Base-by-base conservation (phyloP, 2,329 filamentous ascomycete species). In the Monosporascus sp. region DNA sequence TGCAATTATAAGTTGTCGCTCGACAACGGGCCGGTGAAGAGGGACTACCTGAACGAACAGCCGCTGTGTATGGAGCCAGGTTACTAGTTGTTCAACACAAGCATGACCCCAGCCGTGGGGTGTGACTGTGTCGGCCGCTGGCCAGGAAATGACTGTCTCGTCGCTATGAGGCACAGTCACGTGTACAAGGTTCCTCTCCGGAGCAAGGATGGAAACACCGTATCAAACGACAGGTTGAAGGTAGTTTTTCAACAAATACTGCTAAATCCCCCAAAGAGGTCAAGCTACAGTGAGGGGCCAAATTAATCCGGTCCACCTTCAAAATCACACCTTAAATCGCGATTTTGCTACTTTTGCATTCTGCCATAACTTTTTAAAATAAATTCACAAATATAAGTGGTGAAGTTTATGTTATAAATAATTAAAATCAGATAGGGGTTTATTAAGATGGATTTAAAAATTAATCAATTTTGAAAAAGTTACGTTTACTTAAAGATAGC, bases 41-140 rank as follows among this genome's bases (percentile, higher is more conserved):
- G 49, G 22, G 52, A 54, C 46, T 54, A 49, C 41, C n/a, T 48
- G 31, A 52, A 52, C 11, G 37, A 45, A 17, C 44, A 49, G 19
- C 48, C 45, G 38, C 54, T 56, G 14, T 54, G 54, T 41, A 49
- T 52, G 17, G 47, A 49, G 16, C n/a, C 47, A 16, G 47, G 37
- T 19, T 14, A 49, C 31, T 57, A 50, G 52, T 44, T 57, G 37
- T 57, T 57, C 40, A 55, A 53, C 19, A 46, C 55, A 20, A 43
- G 48, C 31, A 47, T 47, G 5, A 44, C 40, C 16, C 55, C 55
- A 2, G 41, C 27, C 7, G 3, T 47, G 5, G 43, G 38, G 2
- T 55, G 52, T 37, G 55, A 55, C 37, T 36, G 48, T 36, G 52
- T 52, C 50, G 51, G 44, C 8, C 49, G 27, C n/a, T 55, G 49